phyloP scores from a whole-genome alignment of 495 filamentous ascomycete species.

The Penicillium robsamsonii region DNA sequence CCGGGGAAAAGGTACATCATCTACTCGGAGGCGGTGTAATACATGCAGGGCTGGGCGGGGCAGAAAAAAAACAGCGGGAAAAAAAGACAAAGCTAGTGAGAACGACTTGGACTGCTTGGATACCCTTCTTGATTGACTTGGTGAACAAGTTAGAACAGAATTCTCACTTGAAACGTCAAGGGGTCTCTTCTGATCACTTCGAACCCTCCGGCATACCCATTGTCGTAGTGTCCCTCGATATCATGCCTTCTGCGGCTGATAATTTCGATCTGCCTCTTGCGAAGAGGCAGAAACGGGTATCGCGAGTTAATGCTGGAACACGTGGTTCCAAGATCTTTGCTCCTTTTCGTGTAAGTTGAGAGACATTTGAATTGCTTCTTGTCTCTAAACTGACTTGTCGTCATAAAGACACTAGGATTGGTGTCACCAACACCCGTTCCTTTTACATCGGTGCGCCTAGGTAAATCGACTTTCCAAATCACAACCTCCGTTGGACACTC shows the following conservation, averaged over 20 bases:
- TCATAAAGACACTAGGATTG: constrained; percentile 75
- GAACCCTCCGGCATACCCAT: neutral
- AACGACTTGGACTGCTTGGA: neutral
- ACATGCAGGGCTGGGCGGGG: constrained; percentile 9
- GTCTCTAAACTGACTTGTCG: constrained; percentile 7
- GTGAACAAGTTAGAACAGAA: neutral
- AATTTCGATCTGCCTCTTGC: constrained; percentile 54
- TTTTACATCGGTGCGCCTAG: constrained; percentile 82
- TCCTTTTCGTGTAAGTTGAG: constrained; percentile 74
- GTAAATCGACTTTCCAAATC: constrained; percentile 94
- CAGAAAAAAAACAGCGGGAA: constrained; percentile 12
- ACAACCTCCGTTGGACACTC: constrained; percentile 88
- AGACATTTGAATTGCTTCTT: neutral
- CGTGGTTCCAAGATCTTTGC: constrained; percentile 76
- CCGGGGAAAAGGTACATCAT: neutral
- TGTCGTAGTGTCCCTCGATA: constrained; percentile 1
- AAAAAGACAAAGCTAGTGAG: neutral
- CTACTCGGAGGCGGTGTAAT: constrained; percentile 9
- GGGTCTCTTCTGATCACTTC: neutral
- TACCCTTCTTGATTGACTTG: neutral
- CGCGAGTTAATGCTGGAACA: constrained; percentile 27
- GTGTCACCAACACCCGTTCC: constrained; percentile 88
- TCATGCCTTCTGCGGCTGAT: constrained; percentile 46
- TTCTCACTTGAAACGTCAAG: neutral
- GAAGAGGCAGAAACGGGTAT: constrained; percentile 64